Evolutionary conservation across 2,329 filamentous ascomycete species (phyloP).

Genomic region (Botrytis fragariae): DNA sequence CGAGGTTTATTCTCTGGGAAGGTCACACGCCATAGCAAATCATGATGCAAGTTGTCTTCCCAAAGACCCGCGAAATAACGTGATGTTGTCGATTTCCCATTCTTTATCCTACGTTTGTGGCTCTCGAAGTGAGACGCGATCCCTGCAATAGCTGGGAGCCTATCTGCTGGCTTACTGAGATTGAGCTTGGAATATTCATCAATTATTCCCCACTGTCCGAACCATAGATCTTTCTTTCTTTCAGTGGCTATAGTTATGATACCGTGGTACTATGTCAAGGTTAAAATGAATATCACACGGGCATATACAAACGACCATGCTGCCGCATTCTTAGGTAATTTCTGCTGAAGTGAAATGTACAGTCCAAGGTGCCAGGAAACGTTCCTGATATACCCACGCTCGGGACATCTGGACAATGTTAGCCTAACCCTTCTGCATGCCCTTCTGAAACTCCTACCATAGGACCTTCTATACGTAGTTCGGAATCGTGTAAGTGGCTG

Average conservation of each 20-base stretch:
- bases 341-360: neutral
- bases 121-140: neutral
- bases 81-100: neutral
- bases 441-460: neutral
- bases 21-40: neutral
- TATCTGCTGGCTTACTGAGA: neutral
- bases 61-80: neutral
- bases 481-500: neutral
- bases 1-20: neutral
- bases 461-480: neutral
- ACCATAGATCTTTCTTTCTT: neutral
- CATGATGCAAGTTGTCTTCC: neutral
- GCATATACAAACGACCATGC: neutral
- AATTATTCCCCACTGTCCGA: neutral
- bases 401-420: neutral
- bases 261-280: neutral
- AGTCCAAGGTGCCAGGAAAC: neutral
- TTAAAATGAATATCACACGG: neutral
- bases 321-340: neutral
- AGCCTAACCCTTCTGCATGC: neutral
- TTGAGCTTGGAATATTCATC: neutral
- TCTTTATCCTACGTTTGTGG: neutral
- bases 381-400: neutral
- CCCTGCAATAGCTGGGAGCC: neutral
- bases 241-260: neutral